phyloP scores from a whole-genome alignment of 257 asterid genomes.

The Fraxinus americana region DNA sequence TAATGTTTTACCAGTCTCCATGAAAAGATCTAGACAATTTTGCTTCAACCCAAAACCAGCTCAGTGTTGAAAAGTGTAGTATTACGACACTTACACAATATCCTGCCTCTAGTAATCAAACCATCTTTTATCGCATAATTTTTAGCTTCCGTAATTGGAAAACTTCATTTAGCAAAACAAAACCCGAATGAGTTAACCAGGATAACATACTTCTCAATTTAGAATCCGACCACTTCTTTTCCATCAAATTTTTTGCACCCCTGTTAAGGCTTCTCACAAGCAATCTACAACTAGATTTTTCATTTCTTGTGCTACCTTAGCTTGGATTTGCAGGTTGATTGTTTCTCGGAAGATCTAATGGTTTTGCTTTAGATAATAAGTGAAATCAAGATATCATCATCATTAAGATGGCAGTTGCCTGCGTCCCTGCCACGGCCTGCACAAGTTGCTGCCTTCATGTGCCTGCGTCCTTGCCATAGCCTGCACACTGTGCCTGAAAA shows the following conservation, averaged over 20 bases:
- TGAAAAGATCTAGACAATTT: constrained; percentile 44
- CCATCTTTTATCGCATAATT: constrained; percentile 47
- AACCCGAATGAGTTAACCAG: constrained; percentile 56
- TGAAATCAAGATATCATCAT: constrained; percentile 56
- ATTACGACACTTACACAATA: constrained; percentile 52
- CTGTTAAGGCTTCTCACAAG: not conserved
- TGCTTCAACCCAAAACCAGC: constrained; percentile 36
- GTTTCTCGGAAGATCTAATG: constrained; percentile 28
- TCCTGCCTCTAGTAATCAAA: constrained; percentile 37
- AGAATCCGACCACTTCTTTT: constrained; percentile 39
- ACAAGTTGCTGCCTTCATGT: too few species aligned
- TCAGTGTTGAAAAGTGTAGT: constrained; percentile 41
- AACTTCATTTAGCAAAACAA: constrained; percentile 40
- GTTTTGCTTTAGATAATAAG: constrained; percentile 38
- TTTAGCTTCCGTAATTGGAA: constrained; percentile 42
- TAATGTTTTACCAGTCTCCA: constrained; percentile 56
- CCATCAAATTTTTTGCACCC: constrained; percentile 38
- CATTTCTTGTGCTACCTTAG: constrained; percentile 32
- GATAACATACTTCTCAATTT: constrained; percentile 46
- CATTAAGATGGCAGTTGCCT: constrained; percentile 38
- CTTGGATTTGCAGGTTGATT: constrained; percentile 27
- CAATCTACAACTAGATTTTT: constrained; percentile 38
- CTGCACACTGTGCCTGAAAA: too few species aligned
- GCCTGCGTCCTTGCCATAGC: too few species aligned
- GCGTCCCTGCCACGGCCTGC: too few species aligned